These are phyloP conservation scores for Citrus sp. DNA, from an alignment of 345 rosid species.

Conservation along the genomic window DNA sequence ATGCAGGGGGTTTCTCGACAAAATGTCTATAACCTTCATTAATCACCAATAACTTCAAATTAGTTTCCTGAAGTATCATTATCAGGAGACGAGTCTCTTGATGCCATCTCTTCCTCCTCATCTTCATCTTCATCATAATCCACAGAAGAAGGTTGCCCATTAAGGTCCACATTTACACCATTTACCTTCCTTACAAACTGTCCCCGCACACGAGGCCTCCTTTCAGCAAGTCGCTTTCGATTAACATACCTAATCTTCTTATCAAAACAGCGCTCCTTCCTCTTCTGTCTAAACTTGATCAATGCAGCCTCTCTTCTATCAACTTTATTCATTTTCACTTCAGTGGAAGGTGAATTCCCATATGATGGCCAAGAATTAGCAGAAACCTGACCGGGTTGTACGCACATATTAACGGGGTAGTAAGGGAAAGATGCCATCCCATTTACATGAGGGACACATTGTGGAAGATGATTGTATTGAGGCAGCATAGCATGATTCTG, in stretches of 20 bases:
- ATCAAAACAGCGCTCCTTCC: conserved; percentile 93
- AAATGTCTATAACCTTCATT: conserved; percentile 7
- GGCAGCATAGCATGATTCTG: conserved; percentile 53
- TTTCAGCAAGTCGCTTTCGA: conserved; percentile 87
- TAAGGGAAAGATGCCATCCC: conserved; percentile 73
- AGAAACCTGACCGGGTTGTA: conserved; percentile 67
- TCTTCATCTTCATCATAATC: conserved; percentile 81
- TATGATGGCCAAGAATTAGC: conserved; percentile 56
- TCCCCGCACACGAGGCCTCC: conserved; percentile 97
- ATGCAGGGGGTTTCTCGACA: background rate
- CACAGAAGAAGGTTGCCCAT: conserved; percentile 66
- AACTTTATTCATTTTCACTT: conserved; percentile 50
- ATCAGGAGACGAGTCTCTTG: conserved; percentile 60
- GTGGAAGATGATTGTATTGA: conserved; percentile 68
- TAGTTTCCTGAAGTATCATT: conserved; percentile 45
- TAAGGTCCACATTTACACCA: conserved; percentile 78
- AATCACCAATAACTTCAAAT: conserved; percentile 4
- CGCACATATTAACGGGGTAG: conserved; percentile 58
- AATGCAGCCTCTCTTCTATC: conserved; percentile 94
- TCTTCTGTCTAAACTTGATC: conserved; percentile 85
- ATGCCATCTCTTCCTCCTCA: conserved; percentile 63
- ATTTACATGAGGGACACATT: conserved; percentile 49
- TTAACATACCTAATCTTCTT: conserved; percentile 95
- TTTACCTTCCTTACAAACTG: conserved; percentile 94
- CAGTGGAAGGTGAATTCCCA: conserved; percentile 54